Evolutionary conservation across 2,329 filamentous ascomycete genomes (phyloP).

Genomic region (Trichothecium roseum): DNA sequence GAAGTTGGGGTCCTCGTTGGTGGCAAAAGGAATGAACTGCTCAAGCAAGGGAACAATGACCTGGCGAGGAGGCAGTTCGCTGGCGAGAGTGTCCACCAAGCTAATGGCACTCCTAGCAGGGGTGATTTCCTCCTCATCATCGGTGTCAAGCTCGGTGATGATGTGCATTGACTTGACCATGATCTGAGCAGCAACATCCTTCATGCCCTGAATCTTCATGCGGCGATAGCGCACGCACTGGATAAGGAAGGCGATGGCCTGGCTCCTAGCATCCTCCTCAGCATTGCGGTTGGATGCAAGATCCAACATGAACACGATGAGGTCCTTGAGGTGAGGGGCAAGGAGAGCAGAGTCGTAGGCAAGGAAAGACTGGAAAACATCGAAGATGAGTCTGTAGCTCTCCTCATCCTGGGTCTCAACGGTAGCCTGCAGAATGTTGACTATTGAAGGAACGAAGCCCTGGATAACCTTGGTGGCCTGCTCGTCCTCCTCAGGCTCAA

Average conservation of each 20-base stretch:
- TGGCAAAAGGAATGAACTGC: constrained; percentile 72
- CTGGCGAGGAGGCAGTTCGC: constrained; percentile 82
- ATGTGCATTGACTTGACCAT: constrained; percentile 84
- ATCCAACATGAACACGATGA: constrained; percentile 90
- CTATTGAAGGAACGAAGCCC: constrained; percentile 75
- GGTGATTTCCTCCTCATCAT: constrained; percentile 63
- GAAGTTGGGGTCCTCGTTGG: constrained; percentile 62
- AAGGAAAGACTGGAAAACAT: constrained; percentile 92
- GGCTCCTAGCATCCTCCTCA: constrained; percentile 76
- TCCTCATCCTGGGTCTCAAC: constrained; percentile 78
- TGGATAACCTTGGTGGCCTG: constrained; percentile 66
- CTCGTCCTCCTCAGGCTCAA: constrained; percentile 79
- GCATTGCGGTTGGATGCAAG: constrained; percentile 66
- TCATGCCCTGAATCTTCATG: constrained; percentile 88
- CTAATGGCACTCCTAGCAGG: constrained; percentile 78
- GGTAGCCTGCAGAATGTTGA: constrained; percentile 75
- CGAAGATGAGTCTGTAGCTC: constrained; percentile 80
- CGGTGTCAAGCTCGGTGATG: constrained; percentile 75
- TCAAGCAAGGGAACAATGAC: constrained; percentile 89
- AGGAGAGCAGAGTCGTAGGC: constrained; percentile 81
- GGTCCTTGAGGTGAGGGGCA: constrained; percentile 75
- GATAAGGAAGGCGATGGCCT: constrained; percentile 89
- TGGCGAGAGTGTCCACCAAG: constrained; percentile 80
- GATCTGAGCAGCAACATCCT: constrained; percentile 71
- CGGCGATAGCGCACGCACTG: constrained; percentile 87